Percentiles rank a stretch among this genome's conserved stretches.
Conservation (phyloP, 805 yeast genomes). For the Candida koratica region DNA sequence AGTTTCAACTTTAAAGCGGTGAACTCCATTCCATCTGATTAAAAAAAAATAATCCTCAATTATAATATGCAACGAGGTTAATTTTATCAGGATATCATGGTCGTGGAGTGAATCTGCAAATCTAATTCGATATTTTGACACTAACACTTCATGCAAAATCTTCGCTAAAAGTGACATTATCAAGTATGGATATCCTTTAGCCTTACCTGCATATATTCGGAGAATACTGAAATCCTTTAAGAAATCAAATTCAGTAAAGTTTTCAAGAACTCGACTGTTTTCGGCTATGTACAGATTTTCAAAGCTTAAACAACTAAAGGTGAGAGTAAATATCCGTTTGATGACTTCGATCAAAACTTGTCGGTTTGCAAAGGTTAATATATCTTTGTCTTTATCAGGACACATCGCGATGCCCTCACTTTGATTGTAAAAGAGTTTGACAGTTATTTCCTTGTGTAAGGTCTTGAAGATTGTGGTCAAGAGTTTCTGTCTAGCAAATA, state of each 20-base stretch:
- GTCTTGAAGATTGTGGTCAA: slow-evolving; percentile 4
- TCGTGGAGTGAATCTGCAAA: slow-evolving; percentile 4
- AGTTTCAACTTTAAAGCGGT: background rate
- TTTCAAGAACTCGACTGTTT: slow-evolving; percentile 5
- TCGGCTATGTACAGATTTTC: slow-evolving; percentile 9
- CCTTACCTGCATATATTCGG: slow-evolving; percentile 20
- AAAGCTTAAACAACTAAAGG: slow-evolving; percentile 8
- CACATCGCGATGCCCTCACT: background rate
- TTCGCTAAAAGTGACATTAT: slow-evolving; percentile 18
- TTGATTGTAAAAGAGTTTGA: slow-evolving; percentile 9
- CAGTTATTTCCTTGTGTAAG: slow-evolving; percentile 7
- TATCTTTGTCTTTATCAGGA: background rate
- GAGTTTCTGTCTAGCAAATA: slow-evolving; percentile 4
- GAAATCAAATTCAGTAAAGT: slow-evolving; percentile 6
- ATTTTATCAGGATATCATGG: slow-evolving; percentile 3
- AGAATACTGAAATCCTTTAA: slow-evolving; percentile 23
- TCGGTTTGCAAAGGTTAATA: slow-evolving; percentile 6
- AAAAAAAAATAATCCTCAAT: slow-evolving; percentile 10
- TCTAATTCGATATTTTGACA: slow-evolving; percentile 9
- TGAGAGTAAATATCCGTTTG: slow-evolving; percentile 2
- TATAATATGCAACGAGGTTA: slow-evolving; percentile 10
- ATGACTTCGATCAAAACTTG: slow-evolving; percentile 7
- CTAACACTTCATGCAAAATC: slow-evolving; percentile 17
- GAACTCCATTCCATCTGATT: slow-evolving; percentile 6
- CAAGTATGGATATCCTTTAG: slow-evolving; percentile 18